phyloP scores from a whole-genome alignment of 2,329 filamentous ascomycete species.

The Neospermospora avenae region DNA sequence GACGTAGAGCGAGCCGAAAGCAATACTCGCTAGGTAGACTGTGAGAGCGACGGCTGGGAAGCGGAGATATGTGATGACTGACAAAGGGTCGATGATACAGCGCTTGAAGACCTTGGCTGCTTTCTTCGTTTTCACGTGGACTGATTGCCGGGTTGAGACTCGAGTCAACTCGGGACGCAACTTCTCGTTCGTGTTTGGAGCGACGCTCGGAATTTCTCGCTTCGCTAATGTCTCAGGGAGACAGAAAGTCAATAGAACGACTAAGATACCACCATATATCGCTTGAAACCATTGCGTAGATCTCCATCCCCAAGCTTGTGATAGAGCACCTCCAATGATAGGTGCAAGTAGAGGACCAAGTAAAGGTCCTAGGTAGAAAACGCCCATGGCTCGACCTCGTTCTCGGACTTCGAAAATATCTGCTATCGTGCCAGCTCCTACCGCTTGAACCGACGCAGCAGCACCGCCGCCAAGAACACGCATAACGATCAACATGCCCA shows the following conservation, averaged over 20 bases:
- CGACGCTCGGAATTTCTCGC: constrained; percentile 14
- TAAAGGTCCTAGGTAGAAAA: constrained; percentile 78
- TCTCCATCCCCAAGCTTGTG: constrained; percentile 68
- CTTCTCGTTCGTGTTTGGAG: constrained; percentile 11
- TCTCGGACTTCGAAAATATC: constrained; percentile 75
- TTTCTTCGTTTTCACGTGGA: constrained; percentile 53
- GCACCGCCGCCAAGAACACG: constrained; percentile 72
- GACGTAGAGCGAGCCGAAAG: constrained; percentile 72
- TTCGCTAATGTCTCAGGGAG: constrained; percentile 61
- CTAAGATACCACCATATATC: constrained; percentile 61
- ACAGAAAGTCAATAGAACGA: constrained; percentile 55
- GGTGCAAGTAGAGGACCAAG: constrained; percentile 72
- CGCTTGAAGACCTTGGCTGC: constrained; percentile 53
- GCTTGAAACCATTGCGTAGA: constrained; percentile 75
- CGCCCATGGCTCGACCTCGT: constrained; percentile 74
- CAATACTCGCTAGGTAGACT: constrained; percentile 70
- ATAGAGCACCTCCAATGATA: constrained; percentile 72
- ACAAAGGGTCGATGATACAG: constrained; percentile 68
- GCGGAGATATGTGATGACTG: constrained; percentile 66
- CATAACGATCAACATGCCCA: constrained; percentile 75
- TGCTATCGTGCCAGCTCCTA: constrained; percentile 79
- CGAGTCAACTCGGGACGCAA: constrained; percentile 39
- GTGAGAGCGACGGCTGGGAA: constrained; percentile 72
- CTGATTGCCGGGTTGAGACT: constrained; percentile 60
- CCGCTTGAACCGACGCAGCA: constrained; percentile 75